Conservation (phyloP, 768 basidiomycete genomes). For the Trametes villosa region DNA sequence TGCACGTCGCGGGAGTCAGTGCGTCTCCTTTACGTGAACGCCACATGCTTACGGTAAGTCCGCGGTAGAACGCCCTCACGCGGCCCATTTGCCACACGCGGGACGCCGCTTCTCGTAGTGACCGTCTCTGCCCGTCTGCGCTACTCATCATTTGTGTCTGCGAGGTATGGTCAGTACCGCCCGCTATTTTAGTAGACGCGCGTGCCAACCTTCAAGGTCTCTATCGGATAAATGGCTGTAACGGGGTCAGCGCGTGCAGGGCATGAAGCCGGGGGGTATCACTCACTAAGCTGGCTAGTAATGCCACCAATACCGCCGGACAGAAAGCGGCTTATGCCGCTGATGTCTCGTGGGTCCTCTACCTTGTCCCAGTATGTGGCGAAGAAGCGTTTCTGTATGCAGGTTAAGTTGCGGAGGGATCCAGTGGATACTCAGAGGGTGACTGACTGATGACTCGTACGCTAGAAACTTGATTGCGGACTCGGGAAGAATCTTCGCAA, state of each 20-base stretch:
- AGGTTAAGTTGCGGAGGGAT: neutral
- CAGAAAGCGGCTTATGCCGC: slow-evolving; percentile 89
- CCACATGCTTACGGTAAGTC: slow-evolving; percentile 69
- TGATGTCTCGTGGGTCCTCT: slow-evolving; percentile 86
- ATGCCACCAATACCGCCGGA: slow-evolving; percentile 98
- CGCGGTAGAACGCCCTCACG: slow-evolving; percentile 86
- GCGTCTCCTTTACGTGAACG: slow-evolving; percentile 8
- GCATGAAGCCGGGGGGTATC: slow-evolving; percentile 5
- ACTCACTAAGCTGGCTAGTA: slow-evolving; percentile 85
- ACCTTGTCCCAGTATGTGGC: slow-evolving; percentile 91
- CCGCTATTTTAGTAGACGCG: no score
- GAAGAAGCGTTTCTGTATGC: slow-evolving; percentile 85
- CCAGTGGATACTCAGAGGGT: slow-evolving; percentile 8
- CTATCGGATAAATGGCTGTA: slow-evolving; percentile 94
- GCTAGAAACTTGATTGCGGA: slow-evolving; percentile 98
- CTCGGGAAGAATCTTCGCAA: slow-evolving; percentile 95
- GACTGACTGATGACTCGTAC: slow-evolving; percentile 87
- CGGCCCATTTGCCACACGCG: slow-evolving; percentile 83
- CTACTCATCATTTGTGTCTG: slow-evolving; percentile 97
- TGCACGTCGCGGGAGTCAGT: slow-evolving; percentile 38
- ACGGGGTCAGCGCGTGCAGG: slow-evolving; percentile 13
- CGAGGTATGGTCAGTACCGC: neutral
- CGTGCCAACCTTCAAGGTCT: slow-evolving; percentile 80
- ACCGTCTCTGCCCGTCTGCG: slow-evolving; percentile 60
- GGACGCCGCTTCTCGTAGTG: slow-evolving; percentile 63